phyloP scores from a whole-genome alignment of 129 eudicot genomes.

The Centrapalus pauciflorus region DNA sequence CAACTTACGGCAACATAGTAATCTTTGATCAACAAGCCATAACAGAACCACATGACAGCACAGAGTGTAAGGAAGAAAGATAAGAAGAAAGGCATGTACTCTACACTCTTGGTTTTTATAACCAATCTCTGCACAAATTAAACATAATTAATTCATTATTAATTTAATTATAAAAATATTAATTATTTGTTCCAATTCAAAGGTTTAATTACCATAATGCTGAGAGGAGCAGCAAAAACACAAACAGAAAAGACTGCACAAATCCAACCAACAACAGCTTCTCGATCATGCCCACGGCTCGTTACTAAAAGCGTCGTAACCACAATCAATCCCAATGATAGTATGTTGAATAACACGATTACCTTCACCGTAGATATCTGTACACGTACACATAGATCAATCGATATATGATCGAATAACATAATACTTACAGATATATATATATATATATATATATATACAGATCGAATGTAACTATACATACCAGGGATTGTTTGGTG shows the following conservation, averaged over 20 bases:
- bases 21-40: slow-evolving; percentile 55
- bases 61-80: slow-evolving; percentile 65
- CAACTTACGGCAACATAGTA: slow-evolving; percentile 64
- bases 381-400: too few relatives aligned
- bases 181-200: too few relatives aligned
- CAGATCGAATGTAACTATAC: neutral
- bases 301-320: slow-evolving; percentile 17
- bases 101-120: slow-evolving; percentile 63
- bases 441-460: neutral
- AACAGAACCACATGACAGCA: slow-evolving; percentile 74
- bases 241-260: slow-evolving; percentile 66
- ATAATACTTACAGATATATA: neutral
- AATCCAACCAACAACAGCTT: slow-evolving; percentile 68
- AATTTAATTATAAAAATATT: too few relatives aligned
- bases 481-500: slow-evolving; percentile 51
- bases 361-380: slow-evolving; percentile 50
- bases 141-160: neutral
- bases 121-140: slow-evolving; percentile 50
- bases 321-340: slow-evolving; percentile 33
- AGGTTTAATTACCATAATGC: slow-evolving; percentile 56
- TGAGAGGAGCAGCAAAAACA: slow-evolving; percentile 80
- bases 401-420: too few relatives aligned
- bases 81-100: slow-evolving; percentile 66
- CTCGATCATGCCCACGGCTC: slow-evolving; percentile 9
- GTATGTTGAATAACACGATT: slow-evolving; percentile 42